Conservation (phyloP, 75 land plant genomes). For the Cryptomeria japonica region DNA sequence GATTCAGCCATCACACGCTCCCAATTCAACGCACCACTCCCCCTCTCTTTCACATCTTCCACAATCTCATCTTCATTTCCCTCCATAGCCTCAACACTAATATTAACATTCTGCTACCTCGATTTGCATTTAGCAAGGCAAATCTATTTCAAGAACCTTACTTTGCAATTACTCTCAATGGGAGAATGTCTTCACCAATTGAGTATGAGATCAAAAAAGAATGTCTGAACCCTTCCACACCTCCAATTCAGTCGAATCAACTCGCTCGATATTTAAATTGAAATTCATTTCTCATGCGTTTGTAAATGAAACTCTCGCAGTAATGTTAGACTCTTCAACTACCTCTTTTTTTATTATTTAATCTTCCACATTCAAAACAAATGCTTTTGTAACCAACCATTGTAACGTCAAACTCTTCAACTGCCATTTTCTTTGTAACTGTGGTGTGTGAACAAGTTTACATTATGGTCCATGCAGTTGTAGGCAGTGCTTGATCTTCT, state of each 20-base stretch:
- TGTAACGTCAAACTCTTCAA: too few relatives aligned
- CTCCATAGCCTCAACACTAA: background rate
- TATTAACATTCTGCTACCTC: constrained; percentile 21
- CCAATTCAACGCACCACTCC: background rate
- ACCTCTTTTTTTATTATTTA: too few relatives aligned
- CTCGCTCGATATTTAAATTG: background rate
- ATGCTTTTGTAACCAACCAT: too few relatives aligned
- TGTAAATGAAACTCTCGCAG: too few relatives aligned
- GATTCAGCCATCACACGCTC: constrained; percentile 24
- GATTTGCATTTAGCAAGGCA: constrained; percentile 5
- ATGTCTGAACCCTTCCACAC: background rate
- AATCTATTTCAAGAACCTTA: background rate
- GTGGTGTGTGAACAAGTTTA: too few relatives aligned
- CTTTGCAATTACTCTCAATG: background rate
- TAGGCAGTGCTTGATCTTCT: too few relatives aligned
- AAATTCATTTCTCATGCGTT: too few relatives aligned
- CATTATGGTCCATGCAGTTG: too few relatives aligned
- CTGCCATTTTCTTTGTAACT: too few relatives aligned
- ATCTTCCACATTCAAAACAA: too few relatives aligned
- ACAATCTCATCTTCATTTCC: background rate
- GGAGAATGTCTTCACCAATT: background rate
- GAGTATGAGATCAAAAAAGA: background rate
- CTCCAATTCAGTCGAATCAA: background rate
- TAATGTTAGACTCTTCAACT: too few relatives aligned
- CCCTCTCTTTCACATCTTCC: background rate